phyloP scores from a whole-genome alignment of 306 rosid species.

The Citrullus amarus region DNA sequence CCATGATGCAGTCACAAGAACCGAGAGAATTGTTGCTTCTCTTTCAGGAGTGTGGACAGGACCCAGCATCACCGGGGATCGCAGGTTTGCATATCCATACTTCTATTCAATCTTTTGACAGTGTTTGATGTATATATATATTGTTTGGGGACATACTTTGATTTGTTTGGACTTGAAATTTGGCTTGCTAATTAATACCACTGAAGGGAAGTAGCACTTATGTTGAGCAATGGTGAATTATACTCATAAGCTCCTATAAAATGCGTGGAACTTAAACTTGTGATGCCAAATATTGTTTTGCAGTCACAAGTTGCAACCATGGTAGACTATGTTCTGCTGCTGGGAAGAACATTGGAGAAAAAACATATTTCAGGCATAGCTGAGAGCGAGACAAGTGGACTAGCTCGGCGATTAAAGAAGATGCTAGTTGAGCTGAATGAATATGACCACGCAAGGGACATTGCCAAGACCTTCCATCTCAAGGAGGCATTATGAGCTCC shows the following conservation, averaged over 20 bases:
- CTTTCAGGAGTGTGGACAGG: conserved; percentile 85
- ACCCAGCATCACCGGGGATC: conserved; percentile 47
- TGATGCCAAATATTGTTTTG: conserved; percentile 7
- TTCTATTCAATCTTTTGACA: not conserved
- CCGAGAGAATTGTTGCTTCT: conserved; percentile 73
- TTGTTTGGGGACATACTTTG: not conserved
- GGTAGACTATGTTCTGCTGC: conserved; percentile 51
- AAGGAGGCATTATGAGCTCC: conserved; percentile 68
- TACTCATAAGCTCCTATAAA: not conserved
- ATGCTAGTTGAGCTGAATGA: conserved; percentile 82
- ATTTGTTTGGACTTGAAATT: not conserved
- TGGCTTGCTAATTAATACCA: not conserved
- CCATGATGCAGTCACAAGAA: conserved; percentile 83
- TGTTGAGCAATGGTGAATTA: not conserved
- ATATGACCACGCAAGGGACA: conserved; percentile 68
- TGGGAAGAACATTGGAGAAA: conserved; percentile 67
- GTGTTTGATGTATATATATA: not conserved
- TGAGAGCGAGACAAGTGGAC: conserved; percentile 48
- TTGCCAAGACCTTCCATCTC: conserved; percentile 67
- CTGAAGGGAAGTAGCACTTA: not conserved
- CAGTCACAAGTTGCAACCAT: conserved; percentile 74
- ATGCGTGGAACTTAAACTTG: not conserved
- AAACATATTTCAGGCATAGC: conserved; percentile 29
- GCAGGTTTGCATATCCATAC: conserved; percentile 28
- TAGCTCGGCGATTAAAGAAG: conserved; percentile 84